A percentile compares a stretch with the other conserved stretches of the same genome.
Conservation (phyloP, 306 rosid species). For the Lablab purpureus region DNA sequence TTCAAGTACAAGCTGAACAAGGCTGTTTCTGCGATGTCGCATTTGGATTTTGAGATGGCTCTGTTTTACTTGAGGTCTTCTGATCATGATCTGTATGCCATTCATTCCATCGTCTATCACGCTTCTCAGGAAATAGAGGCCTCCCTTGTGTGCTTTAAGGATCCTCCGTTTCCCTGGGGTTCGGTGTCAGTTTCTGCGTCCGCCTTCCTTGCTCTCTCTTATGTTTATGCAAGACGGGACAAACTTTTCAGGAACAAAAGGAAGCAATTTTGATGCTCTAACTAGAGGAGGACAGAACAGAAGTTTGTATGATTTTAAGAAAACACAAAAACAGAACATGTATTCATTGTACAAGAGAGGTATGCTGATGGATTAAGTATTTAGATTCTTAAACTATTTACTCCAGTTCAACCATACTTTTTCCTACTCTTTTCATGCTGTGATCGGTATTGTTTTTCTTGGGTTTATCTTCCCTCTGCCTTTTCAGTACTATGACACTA, state of each 20-base stretch:
- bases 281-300: conserved; percentile 38
- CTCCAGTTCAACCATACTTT: conserved; percentile 39
- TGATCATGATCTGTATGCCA: conserved; percentile 88
- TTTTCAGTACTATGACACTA: neutral
- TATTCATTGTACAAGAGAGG: conserved; percentile 64
- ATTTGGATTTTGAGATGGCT: conserved; percentile 87
- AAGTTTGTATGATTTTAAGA: conserved; percentile 61
- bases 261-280: conserved; percentile 84
- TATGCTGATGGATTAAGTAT: conserved; percentile 48
- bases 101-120: conserved; percentile 81
- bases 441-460: conserved; percentile 33
- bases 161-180: conserved; percentile 91
- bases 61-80: conserved; percentile 79
- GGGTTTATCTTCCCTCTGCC: conserved; percentile 30
- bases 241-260: conserved; percentile 84
- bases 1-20: conserved; percentile 90
- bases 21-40: conserved; percentile 85
- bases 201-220: conserved; percentile 66
- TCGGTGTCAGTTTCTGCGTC: conserved; percentile 56
- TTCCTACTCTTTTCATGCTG: conserved; percentile 31
- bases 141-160: conserved; percentile 87
- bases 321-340: conserved; percentile 50
- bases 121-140: conserved; percentile 91
- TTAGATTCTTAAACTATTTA: conserved; percentile 47
- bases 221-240: conserved; percentile 69